Evolutionary conservation across 345 rosid species (phyloP).

Genomic region (Gossypium herbaceum): DNA sequence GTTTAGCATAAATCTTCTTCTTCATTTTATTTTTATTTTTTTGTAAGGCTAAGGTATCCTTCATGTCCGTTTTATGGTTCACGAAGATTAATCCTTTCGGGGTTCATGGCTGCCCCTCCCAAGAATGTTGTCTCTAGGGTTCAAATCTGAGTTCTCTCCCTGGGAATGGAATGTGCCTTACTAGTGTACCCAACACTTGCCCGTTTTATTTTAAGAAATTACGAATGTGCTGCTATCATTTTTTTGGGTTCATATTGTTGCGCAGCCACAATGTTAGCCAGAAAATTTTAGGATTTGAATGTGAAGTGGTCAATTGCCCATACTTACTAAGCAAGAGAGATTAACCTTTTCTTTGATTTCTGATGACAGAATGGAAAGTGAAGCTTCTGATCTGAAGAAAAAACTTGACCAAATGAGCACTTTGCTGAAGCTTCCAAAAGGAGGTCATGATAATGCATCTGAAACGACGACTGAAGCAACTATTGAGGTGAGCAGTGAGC

Average conservation of each 20-base stretch:
- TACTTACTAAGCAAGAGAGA: neutral
- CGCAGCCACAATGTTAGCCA: neutral
- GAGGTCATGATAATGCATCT: constrained; percentile 41
- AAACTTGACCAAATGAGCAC: constrained; percentile 51
- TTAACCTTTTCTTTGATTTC: constrained; percentile 7
- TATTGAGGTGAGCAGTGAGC: constrained; percentile 41
- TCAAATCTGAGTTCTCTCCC: too few species aligned
- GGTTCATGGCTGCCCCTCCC: too few species aligned
- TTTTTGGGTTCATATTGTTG: neutral
- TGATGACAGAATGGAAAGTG: constrained; percentile 60
- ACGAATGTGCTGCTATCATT: neutral
- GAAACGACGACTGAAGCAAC: constrained; percentile 41
- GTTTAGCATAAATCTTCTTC: constrained; percentile 17
- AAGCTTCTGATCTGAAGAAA: constrained; percentile 58
- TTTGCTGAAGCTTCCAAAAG: constrained; percentile 19
- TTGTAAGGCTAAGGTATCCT: too few species aligned
- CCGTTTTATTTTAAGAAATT: constrained; percentile 1
- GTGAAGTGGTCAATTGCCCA: neutral
- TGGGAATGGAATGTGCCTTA: too few species aligned
- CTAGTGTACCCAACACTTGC: too few species aligned
- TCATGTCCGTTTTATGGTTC: too few species aligned
- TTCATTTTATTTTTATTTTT: neutral
- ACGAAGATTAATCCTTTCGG: too few species aligned
- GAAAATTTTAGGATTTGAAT: neutral
- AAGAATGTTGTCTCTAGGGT: too few species aligned